A percentile compares a stretch with the other conserved stretches of the same genome.
Conservation (phyloP, 352 stramenopile species). For the Phytophthora syringae region DNA sequence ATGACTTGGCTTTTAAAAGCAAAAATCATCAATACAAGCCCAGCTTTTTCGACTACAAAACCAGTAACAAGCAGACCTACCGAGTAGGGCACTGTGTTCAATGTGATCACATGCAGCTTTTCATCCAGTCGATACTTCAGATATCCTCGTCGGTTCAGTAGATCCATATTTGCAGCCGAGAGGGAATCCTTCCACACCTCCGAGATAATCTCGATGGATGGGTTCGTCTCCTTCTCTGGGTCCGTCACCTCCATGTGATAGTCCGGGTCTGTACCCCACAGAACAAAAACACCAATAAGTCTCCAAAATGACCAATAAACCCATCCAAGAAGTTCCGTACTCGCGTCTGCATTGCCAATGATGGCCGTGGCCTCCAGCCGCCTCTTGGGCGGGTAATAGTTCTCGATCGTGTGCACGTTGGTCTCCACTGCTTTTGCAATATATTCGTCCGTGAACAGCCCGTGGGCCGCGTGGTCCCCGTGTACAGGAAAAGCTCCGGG, state of each 20-base stretch:
- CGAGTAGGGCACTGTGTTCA: conserved; percentile 90
- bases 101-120: conserved; percentile 72
- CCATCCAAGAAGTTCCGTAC: conserved; percentile 42
- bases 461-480: conserved; percentile 79
- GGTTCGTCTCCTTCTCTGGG: conserved; percentile 54
- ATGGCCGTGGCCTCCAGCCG: conserved; percentile 71
- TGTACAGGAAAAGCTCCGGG: conserved; percentile 83
- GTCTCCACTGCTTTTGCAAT: conserved; percentile 65
- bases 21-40: conserved; percentile 8
- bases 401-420: conserved; percentile 75
- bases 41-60: too few relatives aligned
- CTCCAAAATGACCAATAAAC: not conserved
- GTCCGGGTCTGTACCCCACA: conserved; percentile 58
- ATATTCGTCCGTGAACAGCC: conserved; percentile 63
- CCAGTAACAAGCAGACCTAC: conserved; percentile 30
- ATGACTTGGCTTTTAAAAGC: conserved; percentile 62
- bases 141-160: conserved; percentile 72
- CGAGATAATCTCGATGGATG: conserved; percentile 71
- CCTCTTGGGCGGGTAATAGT: conserved; percentile 57
- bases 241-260: conserved; percentile 87
- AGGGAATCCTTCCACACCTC: conserved; percentile 67
- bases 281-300: conserved; percentile 15
- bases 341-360: conserved; percentile 80
- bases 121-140: conserved; percentile 68
- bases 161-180: conserved; percentile 58